Evolutionary conservation across 345 rosid species (phyloP).

Genomic region (Acer negundo): DNA sequence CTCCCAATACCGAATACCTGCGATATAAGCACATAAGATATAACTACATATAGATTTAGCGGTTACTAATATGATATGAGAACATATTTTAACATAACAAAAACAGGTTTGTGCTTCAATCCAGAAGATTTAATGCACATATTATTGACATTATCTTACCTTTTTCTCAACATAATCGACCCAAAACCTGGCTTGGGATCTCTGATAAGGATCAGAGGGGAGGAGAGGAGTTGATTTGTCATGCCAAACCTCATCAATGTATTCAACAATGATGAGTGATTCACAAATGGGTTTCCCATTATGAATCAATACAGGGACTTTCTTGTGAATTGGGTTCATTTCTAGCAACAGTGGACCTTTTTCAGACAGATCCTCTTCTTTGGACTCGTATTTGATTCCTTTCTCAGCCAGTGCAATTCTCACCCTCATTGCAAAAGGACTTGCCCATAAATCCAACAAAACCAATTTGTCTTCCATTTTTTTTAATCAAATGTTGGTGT

Average conservation of each 20-base stretch:
- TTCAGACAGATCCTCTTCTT: neutral
- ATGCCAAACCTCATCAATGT: slow-evolving; percentile 8
- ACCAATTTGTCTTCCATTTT: neutral
- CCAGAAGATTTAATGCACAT: too few relatives aligned
- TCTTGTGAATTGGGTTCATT: neutral
- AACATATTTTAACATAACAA: too few relatives aligned
- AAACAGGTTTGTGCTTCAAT: too few relatives aligned
- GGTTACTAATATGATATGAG: too few relatives aligned
- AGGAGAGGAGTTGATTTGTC: neutral
- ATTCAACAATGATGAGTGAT: neutral
- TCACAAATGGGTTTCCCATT: slow-evolving; percentile 1
- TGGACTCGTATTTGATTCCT: slow-evolving; percentile 1
- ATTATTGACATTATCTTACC: neutral
- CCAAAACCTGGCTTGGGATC: slow-evolving; percentile 14
- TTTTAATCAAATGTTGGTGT: too few relatives aligned
- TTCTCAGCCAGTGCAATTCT: slow-evolving; percentile 8
- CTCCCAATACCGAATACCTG: slow-evolving; percentile 3
- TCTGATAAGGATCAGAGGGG: slow-evolving; percentile 1
- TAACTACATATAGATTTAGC: neutral
- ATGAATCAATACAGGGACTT: neutral
- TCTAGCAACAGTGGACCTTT: neutral
- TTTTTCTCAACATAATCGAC: slow-evolving; percentile 11
- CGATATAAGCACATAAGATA: neutral
- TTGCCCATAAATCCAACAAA: neutral
- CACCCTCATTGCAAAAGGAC: neutral